These are phyloP conservation scores for Tinospora cordifolia DNA, from an alignment of 164 flowering plant species.

Conservation along the genomic window DNA sequence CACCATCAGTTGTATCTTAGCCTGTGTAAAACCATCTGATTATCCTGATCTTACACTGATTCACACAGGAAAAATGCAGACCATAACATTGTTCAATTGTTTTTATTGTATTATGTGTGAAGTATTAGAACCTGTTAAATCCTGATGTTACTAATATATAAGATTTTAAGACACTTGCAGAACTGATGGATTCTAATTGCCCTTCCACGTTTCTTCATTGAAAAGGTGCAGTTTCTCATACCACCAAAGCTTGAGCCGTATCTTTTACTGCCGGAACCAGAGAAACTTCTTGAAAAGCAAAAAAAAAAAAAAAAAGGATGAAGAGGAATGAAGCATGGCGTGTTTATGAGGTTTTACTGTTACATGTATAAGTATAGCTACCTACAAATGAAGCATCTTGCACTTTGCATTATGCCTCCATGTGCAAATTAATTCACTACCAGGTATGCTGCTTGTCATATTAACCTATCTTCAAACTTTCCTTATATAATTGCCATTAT, in stretches of 20 bases:
- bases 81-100: background rate
- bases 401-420: slow-evolving; percentile 76
- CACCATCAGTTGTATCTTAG: background rate
- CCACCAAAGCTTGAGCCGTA: slow-evolving; percentile 90
- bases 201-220: background rate
- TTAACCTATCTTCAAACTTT: slow-evolving; percentile 2
- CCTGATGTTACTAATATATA: too few species aligned
- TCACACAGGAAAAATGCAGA: background rate
- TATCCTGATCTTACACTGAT: background rate
- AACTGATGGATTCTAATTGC: too few species aligned
- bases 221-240: slow-evolving; percentile 65
- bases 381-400: slow-evolving; percentile 15
- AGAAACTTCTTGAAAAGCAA: slow-evolving; percentile 73
- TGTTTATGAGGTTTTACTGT: slow-evolving; percentile 85
- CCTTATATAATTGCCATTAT: background rate
- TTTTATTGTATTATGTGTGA: background rate
- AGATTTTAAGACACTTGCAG: too few species aligned
- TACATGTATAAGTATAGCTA: slow-evolving; percentile 14
- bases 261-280: slow-evolving; percentile 67
- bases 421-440: slow-evolving; percentile 55
- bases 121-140: background rate
- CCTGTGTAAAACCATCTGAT: background rate
- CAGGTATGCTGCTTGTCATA: slow-evolving; percentile 37
- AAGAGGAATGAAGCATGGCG: slow-evolving; percentile 95
- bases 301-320: slow-evolving; percentile 73